phyloP scores from a whole-genome alignment of 352 stramenopile genomes.

The Phytophthora pluvialis region DNA sequence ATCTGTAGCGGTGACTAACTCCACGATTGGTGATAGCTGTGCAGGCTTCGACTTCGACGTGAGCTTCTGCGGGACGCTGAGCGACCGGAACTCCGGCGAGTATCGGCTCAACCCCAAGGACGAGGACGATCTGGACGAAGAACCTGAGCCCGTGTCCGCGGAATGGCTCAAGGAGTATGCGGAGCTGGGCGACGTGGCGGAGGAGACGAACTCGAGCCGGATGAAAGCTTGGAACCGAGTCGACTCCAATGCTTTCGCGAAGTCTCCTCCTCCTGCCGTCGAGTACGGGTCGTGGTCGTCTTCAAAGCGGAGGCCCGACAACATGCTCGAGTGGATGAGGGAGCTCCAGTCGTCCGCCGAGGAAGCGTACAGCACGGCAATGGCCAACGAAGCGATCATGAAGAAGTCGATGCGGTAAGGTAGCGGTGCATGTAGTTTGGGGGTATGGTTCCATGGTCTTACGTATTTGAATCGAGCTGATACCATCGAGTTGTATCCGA shows the following conservation, averaged over 20 bases:
- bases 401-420: conserved; percentile 36
- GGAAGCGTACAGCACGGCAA: conserved; percentile 48
- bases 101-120: conserved; percentile 8
- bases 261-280: neutral
- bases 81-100: conserved; percentile 28
- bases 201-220: conserved; percentile 6
- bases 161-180: conserved; percentile 28
- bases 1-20: conserved; percentile 29
- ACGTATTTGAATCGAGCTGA: neutral
- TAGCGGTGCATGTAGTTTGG: neutral
- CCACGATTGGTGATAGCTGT: conserved; percentile 26
- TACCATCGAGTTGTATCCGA: neutral
- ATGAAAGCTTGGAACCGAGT: conserved; percentile 4
- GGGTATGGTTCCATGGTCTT: neutral
- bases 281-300: neutral
- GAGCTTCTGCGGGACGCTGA: conserved; percentile 27
- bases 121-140: conserved; percentile 20
- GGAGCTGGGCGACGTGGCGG: conserved; percentile 5
- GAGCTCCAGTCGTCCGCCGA: conserved; percentile 47
- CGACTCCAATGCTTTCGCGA: conserved; percentile 7
- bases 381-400: conserved; percentile 57
- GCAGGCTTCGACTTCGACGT: conserved; percentile 26
- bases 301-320: conserved; percentile 15
- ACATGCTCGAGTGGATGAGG: conserved; percentile 44
- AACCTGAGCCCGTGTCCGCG: conserved; percentile 19